Percentiles rank a stretch among this genome's conserved stretches.
Conservation (phyloP, 2,329 filamentous ascomycete genomes). For the Cryphonectria naterciae region DNA sequence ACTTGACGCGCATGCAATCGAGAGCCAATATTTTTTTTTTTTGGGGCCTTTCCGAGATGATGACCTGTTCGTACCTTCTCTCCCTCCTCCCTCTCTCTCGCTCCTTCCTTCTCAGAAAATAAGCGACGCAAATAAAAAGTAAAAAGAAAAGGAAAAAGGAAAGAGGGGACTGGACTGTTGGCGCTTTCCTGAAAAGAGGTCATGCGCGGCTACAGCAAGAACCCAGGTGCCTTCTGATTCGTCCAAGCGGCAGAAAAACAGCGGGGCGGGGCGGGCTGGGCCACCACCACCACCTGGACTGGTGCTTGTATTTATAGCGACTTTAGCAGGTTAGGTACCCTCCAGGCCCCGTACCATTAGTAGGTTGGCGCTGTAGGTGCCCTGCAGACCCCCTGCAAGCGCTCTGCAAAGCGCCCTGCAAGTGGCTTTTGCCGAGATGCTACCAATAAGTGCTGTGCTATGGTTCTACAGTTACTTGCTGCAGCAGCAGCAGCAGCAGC, state of each 20-base stretch:
- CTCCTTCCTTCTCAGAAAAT: neutral
- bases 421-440: neutral
- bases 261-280: neutral
- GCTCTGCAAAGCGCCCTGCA: neutral
- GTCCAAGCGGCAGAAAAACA: neutral
- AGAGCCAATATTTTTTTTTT: neutral
- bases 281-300: neutral
- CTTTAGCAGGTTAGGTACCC: neutral
- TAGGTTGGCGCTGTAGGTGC: neutral
- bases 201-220: slow-evolving; percentile 3
- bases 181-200: slow-evolving; percentile 3
- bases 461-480: neutral
- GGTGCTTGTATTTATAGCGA: neutral
- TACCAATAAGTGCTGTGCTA: neutral
- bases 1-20: neutral
- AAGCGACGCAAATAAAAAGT: neutral
- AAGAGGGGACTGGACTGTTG: neutral
- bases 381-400: neutral
- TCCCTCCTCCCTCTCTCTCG: neutral
- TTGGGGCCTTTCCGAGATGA: neutral
- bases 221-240: neutral
- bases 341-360: neutral
- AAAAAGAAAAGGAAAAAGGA: neutral
- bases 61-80: neutral
- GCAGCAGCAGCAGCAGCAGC: neutral